Percentiles rank a stretch among this genome's conserved stretches.
phyloP scores from a whole-genome alignment of 2,329 filamentous ascomycete species.

The Monosporascus sp. region DNA sequence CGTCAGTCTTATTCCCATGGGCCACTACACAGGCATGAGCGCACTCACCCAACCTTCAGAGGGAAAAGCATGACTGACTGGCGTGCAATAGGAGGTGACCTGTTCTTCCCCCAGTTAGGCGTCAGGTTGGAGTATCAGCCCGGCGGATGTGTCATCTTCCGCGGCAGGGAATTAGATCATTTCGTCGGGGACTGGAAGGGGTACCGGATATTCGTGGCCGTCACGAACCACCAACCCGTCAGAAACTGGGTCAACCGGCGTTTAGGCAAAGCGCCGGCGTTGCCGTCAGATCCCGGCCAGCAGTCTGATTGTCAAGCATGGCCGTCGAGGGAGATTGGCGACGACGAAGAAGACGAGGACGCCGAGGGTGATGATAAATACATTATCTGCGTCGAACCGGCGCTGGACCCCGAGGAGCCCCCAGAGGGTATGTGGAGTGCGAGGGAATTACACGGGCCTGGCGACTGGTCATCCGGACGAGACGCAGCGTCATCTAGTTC shows the following conservation, averaged over 20 bases:
- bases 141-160: slow-evolving; percentile 4
- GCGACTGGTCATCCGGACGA: background rate
- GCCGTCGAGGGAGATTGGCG: background rate
- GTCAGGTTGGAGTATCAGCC: slow-evolving; percentile 1
- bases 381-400: background rate
- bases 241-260: slow-evolving; percentile 1
- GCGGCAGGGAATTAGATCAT: slow-evolving; percentile 3
- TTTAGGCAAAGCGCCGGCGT: background rate
- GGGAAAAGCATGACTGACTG: background rate
- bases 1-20: slow-evolving; percentile 2
- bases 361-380: background rate
- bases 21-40: slow-evolving; percentile 2
- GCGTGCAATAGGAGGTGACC: background rate
- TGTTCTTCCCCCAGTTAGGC: slow-evolving; percentile 3
- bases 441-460: background rate
- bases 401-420: background rate
- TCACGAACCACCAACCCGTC: slow-evolving; percentile 5
- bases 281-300: background rate
- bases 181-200: slow-evolving; percentile 5
- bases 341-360: background rate
- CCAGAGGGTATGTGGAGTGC: background rate
- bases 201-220: slow-evolving; percentile 2
- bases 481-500: background rate
- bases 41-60: background rate
- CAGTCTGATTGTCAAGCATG: no score